Percentiles rank a stretch among this genome's conserved stretches.
phyloP scores from a whole-genome alignment of 495 filamentous ascomycete species.

The Darksidea phi region DNA sequence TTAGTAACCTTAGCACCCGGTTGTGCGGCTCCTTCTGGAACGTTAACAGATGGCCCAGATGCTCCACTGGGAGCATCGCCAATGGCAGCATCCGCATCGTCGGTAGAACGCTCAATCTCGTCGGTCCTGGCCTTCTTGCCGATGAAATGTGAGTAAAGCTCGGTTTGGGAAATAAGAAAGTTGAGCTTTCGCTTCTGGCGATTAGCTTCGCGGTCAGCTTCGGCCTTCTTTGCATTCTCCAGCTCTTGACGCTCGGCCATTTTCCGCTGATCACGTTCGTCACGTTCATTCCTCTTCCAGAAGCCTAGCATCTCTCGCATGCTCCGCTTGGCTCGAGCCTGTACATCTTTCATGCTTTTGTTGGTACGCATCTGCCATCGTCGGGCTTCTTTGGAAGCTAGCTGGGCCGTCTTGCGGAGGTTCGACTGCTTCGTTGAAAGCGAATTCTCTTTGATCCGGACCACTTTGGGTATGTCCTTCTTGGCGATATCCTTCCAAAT shows the following conservation, averaged over 20 bases:
- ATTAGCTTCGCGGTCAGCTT: conserved; percentile 94
- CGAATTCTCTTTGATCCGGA: conserved; percentile 77
- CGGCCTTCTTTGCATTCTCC: conserved; percentile 92
- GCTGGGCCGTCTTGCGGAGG: conserved; percentile 91
- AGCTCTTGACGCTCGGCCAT: conserved; percentile 94
- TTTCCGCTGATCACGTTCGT: conserved; percentile 91
- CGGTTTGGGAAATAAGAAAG: conserved; percentile 98
- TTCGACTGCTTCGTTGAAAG: conserved; percentile 84
- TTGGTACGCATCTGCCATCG: conserved; percentile 97
- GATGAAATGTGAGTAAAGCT: conserved; percentile 98
- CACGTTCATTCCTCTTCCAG: conserved; percentile 98
- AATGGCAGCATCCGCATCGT: conserved; percentile 64
- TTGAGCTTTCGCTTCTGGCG: conserved; percentile 98
- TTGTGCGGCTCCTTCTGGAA: conserved; percentile 46
- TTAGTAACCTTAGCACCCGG: conserved; percentile 70
- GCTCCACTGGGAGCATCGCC: conserved; percentile 30
- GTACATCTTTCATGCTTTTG: conserved; percentile 96
- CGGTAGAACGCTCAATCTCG: conserved; percentile 84
- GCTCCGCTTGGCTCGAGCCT: conserved; percentile 91
- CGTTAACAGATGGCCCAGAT: conserved; percentile 45
- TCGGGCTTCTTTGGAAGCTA: conserved; percentile 95
- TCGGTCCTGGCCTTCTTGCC: conserved; percentile 98
- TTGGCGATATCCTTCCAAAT: conserved; percentile 94
- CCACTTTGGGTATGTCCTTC: conserved; percentile 91
- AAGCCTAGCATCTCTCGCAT: conserved; percentile 99